Base-by-base conservation (phyloP, 2,329 filamentous ascomycete genomes). In the Hypoxylon sp. region DNA sequence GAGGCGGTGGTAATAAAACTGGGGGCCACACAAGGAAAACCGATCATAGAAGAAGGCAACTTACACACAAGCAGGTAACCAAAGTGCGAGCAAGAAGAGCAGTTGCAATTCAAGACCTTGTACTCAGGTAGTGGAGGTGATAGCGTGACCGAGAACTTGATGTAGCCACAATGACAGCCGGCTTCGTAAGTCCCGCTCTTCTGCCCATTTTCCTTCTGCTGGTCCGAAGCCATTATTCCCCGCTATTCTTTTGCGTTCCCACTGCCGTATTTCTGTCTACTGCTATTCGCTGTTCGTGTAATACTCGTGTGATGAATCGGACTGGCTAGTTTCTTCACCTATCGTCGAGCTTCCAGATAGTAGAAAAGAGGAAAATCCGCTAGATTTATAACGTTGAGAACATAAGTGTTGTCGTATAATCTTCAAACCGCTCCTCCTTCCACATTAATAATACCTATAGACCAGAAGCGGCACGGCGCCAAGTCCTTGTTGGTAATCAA, bases 141-240 rank as follows among this genome's bases (percentile, higher is more conserved):
- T 49, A 88, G 79, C 20, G 80, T 82, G 30, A 86, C 78, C 13
- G 81, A 79, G 72, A 86, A 84, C 66, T 81, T 78, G 66, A 88
- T 81, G 59, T 81, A 81, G 49, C 85, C 85, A 76, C 86, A 88
- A 74, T 88, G 85, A 69, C 85, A 88, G 61, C 82, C 83, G 10
- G 80, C 84, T 50, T 82, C 76, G 75, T 88, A 86, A 1, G 81
- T 84, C 54, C 70, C 76, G 50, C 75, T 79, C 3, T 57, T 22
- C 37, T 55, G 50, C 27, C 37, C 20, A 20, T 11, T 11, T 8
- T 33, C 31, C 31, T 33, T 33, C 33, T 60, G 54, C 40, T 57
- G 40, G 25, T 57, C 48, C 13, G 60, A n/a, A 17, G 48, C 64
- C 64, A 67, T 70, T n/a, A 14, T 62, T 55, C 30, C 14, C 13